Evolutionary conservation across 331 rosid genomes (phyloP), one percentile per base, ranked within the genome.

Genomic region (Malus hybrid): DNA sequence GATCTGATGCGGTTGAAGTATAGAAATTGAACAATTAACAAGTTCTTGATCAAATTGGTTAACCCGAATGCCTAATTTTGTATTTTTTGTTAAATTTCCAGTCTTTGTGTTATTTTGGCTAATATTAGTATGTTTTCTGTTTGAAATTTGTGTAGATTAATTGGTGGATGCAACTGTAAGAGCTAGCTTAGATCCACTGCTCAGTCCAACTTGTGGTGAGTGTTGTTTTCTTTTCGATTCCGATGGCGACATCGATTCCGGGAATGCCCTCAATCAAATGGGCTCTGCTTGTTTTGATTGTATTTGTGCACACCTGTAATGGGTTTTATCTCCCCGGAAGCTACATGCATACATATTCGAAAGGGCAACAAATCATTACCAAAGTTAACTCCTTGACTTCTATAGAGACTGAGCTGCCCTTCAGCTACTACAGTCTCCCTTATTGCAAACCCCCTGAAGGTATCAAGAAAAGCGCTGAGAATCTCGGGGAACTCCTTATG

Each of bases 391-490:
- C 98, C 44, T 79, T 93, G 87, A 93, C 98, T 39, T 93, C 98
- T 52, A 93, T 93, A 48, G 98, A 93, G 81, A 93, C 98, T 2
- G 98, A 93, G 89, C 96, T 93, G 83, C 98, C 98, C 56, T 93
- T 88, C 73, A 82, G 88, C 84, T 93, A 93, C 74, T 93, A 91
- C 79, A 89, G 85, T 81, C 97, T 93, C 65, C 98, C 98, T 18
- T 93, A 91, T 79, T 93, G 98, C 84, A 0, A 71, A 48, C 96
- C 97, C n/a, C 26, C 6, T 0, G 82, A 57, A 1, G 97, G 96
- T 67, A 26, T 93, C 71, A 93, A 93, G 96, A 91, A 93, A 68
- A 93, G 96, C 66, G 98, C 98, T 0, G 97, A 93, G 91, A 93
- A 93, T 91, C 98, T 93, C 22, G 98, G 97, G 48, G 98, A 93